Evolutionary conservation across 2,329 filamentous ascomycete genomes (phyloP), one percentile per base, ranked within the genome.

Genomic region (Drechslera avenae): DNA sequence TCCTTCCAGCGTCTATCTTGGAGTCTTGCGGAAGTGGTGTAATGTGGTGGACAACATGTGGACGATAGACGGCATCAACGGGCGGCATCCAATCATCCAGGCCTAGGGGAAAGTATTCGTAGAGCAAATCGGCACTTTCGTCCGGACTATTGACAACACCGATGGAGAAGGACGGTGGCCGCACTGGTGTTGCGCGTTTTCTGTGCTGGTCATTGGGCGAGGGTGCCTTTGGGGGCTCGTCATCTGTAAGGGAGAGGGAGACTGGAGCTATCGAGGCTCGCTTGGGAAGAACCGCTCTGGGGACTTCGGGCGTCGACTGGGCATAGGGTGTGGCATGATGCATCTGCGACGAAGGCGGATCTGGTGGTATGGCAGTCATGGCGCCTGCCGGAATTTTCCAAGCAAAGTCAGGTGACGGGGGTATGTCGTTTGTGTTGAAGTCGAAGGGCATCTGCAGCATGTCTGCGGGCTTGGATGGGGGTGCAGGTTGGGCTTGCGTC

Each of bases 1-100:
- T 75, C 68, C 71, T 75, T 23, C 69, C 73, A 16, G 70, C 72
- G 21, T 77, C 67, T 26, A 76, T 76, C 54, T 78, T 75, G 2
- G 77, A 75, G 60, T 80, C 78, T 30, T 73, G 68, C 1, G 76
- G 77, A 28, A 81, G 57, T 50, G 78, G 79, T 16, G 89, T 93
- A 30, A 53, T 53, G 70, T 97, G 92, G 74, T 97, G 93, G 3
- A 97, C 92, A 13, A 96, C 90, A 71, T 97, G 92, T 5, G 92
- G 93, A 40, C 91, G 81, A 71, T 96, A 96, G 13, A 96, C 87
- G 4, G 91, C 91, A 73, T 96, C 91, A 3, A 95, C 90, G 1
- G 90, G 91, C 2, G 89, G 89, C 84, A 92, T 91, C 89, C 89
- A 97, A 67, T 97, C 92, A 71, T 97, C 91, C 51, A 96, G 77